Evolutionary conservation across 345 rosid species (phyloP).

Genomic region (Eucalyptus sp.): DNA sequence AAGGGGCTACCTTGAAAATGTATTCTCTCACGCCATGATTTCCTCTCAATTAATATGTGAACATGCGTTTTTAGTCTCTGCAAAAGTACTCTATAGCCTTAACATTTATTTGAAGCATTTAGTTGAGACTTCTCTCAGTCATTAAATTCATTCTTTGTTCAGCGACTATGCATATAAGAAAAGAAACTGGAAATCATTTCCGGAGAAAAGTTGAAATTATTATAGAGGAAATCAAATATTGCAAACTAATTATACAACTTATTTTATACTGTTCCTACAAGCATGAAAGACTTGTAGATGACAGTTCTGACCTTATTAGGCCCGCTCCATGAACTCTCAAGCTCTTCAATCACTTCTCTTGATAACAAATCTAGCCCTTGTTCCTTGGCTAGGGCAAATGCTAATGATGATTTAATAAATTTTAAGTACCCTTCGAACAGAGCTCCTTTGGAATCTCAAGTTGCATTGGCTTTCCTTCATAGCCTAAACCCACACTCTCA

Average conservation of each 20-base stretch:
- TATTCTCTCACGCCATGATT: neutral
- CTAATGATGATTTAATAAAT: neutral
- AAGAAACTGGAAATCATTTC: neutral
- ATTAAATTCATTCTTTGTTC: neutral
- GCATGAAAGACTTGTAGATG: neutral
- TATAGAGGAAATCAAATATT: neutral
- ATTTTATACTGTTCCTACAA: neutral
- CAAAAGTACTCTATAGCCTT: neutral
- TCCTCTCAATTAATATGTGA: neutral
- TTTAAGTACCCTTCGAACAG: neutral
- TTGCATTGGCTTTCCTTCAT: neutral
- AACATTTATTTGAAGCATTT: neutral
- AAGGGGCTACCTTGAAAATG: neutral
- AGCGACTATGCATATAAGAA: neutral
- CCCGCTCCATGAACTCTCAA: neutral
- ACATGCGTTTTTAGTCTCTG: no score
- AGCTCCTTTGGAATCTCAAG: neutral
- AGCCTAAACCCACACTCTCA: neutral
- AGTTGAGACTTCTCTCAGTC: neutral
- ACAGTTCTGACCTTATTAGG: neutral
- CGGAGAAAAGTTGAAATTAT: neutral
- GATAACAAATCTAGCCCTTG: neutral
- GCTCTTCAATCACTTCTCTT: neutral
- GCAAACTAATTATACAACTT: neutral
- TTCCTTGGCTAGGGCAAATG: neutral